Evolutionary conservation across 352 stramenopile genomes (phyloP).

Genomic region (Globisporangium paroecandrum): DNA sequence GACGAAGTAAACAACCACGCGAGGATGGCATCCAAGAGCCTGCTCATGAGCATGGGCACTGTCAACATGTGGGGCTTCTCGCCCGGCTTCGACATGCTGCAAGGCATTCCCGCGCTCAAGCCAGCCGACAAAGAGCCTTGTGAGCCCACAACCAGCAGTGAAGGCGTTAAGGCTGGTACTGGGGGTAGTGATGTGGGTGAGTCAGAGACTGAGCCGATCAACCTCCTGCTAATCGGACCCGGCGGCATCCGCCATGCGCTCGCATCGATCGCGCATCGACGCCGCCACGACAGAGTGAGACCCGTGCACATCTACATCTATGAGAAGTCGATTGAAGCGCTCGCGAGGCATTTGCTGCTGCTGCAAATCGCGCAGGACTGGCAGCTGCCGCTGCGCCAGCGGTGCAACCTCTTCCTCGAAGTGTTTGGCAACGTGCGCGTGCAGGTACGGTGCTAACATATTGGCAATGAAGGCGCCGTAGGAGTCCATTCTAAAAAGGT

Average conservation of each 20-base stretch:
- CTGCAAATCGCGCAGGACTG: slow-evolving; percentile 85
- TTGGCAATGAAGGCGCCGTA: background rate
- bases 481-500: background rate
- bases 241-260: slow-evolving; percentile 81
- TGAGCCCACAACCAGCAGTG: background rate
- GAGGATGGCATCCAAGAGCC: slow-evolving; percentile 23
- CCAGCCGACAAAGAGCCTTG: background rate
- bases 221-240: slow-evolving; percentile 57
- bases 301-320: slow-evolving; percentile 88
- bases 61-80: slow-evolving; percentile 88
- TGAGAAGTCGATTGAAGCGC: slow-evolving; percentile 80
- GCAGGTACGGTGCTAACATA: slow-evolving; percentile 34
- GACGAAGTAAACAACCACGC: background rate
- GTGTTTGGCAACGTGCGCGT: slow-evolving; percentile 92
- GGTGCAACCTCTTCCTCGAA: slow-evolving; percentile 89
- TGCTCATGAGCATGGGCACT: slow-evolving; percentile 77
- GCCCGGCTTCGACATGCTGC: slow-evolving; percentile 61
- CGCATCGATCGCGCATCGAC: slow-evolving; percentile 43
- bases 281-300: slow-evolving; percentile 29
- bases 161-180: background rate
- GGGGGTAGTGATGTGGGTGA: slow-evolving; percentile 16
- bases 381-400: slow-evolving; percentile 86
- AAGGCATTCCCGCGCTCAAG: slow-evolving; percentile 8
- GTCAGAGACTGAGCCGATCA: slow-evolving; percentile 25
- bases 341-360: slow-evolving; percentile 88